Evolutionary conservation across 805 yeast species (phyloP).

Genomic region (Candida railenensis): DNA sequence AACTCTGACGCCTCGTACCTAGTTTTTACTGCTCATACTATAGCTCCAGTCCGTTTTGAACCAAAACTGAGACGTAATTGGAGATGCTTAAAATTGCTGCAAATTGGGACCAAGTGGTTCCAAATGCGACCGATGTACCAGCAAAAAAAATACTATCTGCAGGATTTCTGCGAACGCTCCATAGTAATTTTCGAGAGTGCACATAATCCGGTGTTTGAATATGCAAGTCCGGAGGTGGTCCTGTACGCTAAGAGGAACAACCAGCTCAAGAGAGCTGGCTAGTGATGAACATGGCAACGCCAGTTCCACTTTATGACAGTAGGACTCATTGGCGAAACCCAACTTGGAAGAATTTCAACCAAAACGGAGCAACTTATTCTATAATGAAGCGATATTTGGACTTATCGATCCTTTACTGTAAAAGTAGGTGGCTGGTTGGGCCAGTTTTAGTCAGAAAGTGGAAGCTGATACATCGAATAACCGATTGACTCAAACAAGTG

Average conservation of each 20-base stretch:
- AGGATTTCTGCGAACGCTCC: background rate
- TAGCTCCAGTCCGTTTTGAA: background rate
- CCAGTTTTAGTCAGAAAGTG: no score
- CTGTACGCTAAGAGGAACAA: background rate
- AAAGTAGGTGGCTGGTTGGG: no score
- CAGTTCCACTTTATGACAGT: background rate
- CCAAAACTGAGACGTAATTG: background rate
- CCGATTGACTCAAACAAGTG: no score
- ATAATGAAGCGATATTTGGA: no score
- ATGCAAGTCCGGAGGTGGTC: background rate
- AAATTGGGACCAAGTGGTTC: background rate
- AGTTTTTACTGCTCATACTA: background rate
- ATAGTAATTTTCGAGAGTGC: background rate
- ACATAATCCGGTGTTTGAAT: background rate
- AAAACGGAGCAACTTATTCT: no score
- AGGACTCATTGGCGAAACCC: no score
- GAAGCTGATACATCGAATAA: no score
- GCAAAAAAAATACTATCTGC: constrained; percentile 3
- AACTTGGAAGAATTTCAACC: background rate
- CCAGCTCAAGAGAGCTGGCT: background rate
- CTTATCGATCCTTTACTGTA: no score
- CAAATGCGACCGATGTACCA: background rate
- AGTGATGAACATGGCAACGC: background rate
- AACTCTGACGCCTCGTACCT: background rate
- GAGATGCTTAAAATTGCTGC: background rate